Evolutionary conservation across 768 basidiomycete genomes (phyloP).

Genomic region (Psilocybe tampanensis): DNA sequence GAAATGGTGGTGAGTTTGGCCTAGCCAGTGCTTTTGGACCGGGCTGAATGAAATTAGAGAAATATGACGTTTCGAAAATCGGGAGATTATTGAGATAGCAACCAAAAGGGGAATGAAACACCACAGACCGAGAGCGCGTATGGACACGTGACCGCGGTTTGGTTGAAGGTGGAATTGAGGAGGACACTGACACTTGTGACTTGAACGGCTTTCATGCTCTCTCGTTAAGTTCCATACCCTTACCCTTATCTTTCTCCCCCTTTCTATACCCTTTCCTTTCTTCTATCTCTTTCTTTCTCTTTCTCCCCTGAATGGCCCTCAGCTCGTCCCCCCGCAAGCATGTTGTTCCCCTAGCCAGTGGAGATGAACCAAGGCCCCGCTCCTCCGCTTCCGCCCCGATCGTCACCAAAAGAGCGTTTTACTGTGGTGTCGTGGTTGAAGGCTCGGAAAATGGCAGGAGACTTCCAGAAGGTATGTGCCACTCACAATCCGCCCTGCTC

Average conservation of each 20-base stretch:
- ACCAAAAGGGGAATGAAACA: slow-evolving; percentile 3
- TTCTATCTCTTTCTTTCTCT: slow-evolving; percentile 9
- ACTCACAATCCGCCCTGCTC: not conserved
- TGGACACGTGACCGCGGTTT: slow-evolving; percentile 31
- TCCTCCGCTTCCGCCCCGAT: slow-evolving; percentile 40
- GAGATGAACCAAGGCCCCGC: slow-evolving; percentile 57
- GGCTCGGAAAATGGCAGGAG: slow-evolving; percentile 71
- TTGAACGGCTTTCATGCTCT: slow-evolving; percentile 5
- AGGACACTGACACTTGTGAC: too few relatives aligned
- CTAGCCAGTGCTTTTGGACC: too few relatives aligned
- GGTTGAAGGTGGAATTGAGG: slow-evolving; percentile 21
- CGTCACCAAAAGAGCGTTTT: slow-evolving; percentile 81
- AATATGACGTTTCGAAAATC: too few relatives aligned
- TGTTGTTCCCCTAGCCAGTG: slow-evolving; percentile 66
- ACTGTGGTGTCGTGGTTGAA: slow-evolving; percentile 90
- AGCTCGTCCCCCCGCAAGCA: slow-evolving; percentile 73
- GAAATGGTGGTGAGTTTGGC: too few relatives aligned
- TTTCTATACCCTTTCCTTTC: slow-evolving; percentile 6
- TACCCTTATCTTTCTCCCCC: slow-evolving; percentile 7
- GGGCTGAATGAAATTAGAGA: too few relatives aligned
- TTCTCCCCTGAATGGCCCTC: slow-evolving; percentile 53
- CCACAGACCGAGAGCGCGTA: slow-evolving; percentile 8
- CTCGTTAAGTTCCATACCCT: slow-evolving; percentile 5
- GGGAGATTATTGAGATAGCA: not conserved
- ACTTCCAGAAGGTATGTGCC: slow-evolving; percentile 61